Evolutionary conservation across 1,284 basidiomycete genomes (phyloP).

Genomic region (Cutaneotrichosporon spelunceum): DNA sequence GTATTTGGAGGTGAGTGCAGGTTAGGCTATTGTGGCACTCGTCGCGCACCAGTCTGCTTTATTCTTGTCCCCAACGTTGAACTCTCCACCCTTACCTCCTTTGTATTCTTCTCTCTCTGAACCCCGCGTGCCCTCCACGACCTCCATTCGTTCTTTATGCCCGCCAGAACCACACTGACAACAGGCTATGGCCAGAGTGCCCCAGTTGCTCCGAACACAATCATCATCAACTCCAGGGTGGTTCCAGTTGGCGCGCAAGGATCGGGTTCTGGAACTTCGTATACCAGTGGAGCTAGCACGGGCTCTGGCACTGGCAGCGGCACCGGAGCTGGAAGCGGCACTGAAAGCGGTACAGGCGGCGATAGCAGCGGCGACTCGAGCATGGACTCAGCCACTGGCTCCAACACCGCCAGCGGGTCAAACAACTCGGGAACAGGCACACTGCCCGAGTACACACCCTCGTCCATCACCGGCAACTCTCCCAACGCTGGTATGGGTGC

Average conservation of each 20-base stretch:
- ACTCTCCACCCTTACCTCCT: too few relatives aligned
- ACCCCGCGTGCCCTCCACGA: too few relatives aligned
- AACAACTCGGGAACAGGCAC: neutral
- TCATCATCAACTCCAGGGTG: neutral
- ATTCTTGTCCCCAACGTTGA: neutral
- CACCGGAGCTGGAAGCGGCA: neutral
- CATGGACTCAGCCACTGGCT: conserved; percentile 4
- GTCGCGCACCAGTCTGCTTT: neutral
- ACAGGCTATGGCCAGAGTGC: conserved; percentile 3
- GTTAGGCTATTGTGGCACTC: neutral
- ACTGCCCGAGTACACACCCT: neutral
- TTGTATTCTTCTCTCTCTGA: too few relatives aligned
- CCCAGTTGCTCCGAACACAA: neutral
- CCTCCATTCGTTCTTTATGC: too few relatives aligned
- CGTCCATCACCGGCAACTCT: neutral
- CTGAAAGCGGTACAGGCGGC: neutral
- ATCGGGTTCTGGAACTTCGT: neutral
- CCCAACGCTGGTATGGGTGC: neutral
- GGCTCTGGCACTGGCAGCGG: neutral
- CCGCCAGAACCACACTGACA: neutral
- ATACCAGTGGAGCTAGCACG: neutral
- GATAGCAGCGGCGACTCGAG: neutral
- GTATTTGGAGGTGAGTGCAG: conserved; percentile 68
- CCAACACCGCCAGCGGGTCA: neutral
- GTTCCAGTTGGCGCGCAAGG: neutral